phyloP scores from a whole-genome alignment of 2,329 filamentous ascomycete genomes.

The Lizonia empirigonia region DNA sequence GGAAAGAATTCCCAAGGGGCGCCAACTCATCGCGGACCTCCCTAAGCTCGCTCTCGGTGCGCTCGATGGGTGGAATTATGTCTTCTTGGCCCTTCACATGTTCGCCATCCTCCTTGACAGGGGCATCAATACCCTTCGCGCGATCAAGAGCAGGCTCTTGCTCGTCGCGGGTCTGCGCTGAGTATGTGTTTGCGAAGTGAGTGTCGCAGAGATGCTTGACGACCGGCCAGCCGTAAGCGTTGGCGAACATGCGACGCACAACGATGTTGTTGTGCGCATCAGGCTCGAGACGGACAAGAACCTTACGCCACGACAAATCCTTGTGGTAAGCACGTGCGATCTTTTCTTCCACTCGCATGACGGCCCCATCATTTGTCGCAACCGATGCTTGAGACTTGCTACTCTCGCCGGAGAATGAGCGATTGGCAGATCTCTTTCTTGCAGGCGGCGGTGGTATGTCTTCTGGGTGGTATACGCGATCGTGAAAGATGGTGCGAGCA shows the following conservation, averaged over 20 bases:
- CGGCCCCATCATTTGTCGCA: slow-evolving; percentile 56
- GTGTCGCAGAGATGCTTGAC: slow-evolving; percentile 93
- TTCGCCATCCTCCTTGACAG: slow-evolving; percentile 66
- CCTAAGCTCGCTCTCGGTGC: slow-evolving; percentile 55
- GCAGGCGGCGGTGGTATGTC: slow-evolving; percentile 84
- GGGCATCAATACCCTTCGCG: slow-evolving; percentile 64
- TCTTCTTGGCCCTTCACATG: slow-evolving; percentile 63
- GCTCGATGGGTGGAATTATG: slow-evolving; percentile 43
- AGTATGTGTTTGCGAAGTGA: slow-evolving; percentile 81
- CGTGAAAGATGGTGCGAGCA: slow-evolving; percentile 92
- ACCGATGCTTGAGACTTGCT: slow-evolving; percentile 31
- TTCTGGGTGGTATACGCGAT: slow-evolving; percentile 89
- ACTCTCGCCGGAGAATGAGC: slow-evolving; percentile 48
- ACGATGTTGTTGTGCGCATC: slow-evolving; percentile 99
- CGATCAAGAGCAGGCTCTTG: slow-evolving; percentile 71
- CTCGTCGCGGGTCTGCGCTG: slow-evolving; percentile 69
- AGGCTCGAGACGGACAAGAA: slow-evolving; percentile 91
- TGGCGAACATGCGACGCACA: slow-evolving; percentile 93
- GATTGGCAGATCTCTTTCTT: slow-evolving; percentile 46
- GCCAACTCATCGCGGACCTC: slow-evolving; percentile 53
- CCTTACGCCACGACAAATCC: slow-evolving; percentile 92
- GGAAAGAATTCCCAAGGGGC: slow-evolving; percentile 38
- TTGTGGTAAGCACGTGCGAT: slow-evolving; percentile 95
- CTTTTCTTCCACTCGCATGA: slow-evolving; percentile 94
- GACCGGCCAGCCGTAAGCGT: slow-evolving; percentile 97